Evolutionary conservation across 805 yeast species (phyloP), one percentile per base, ranked within the genome.

Genomic region (Candida methanosorbosa): DNA sequence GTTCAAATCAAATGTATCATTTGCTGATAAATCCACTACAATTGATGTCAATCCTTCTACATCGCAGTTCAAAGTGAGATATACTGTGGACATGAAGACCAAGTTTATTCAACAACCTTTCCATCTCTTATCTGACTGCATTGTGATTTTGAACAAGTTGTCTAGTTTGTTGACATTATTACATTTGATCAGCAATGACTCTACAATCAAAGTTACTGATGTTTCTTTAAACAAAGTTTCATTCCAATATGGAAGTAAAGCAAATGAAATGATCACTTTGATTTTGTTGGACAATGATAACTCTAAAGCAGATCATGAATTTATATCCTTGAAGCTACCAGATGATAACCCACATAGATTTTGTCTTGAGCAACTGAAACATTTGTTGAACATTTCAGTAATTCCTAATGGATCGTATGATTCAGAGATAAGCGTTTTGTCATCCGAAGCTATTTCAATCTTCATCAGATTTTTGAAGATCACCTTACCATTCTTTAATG

Each of bases 171-270:
- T 58, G 21, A 46, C 56, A 8, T 40, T 56, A n/a, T 25, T 58
- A 18, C 51, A 56, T 32, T 40, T 54, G 12, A 47, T 57, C 8
- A 48, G 50, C 18, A 46, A 43, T 24, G 60, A 57, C 33, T 36
- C 46, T 7, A 35, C 47, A 8, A 38, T 57, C 28, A 44, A 45
- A 18, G 50, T 56, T 22, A 44, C 43, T 9, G 43, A 51, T 19
- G 50, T 56, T 11, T 48, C 56, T 8, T 38, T 57, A 17, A 42
- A 52, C 19, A 37, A 44, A 19, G 44, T 58, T 9, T 38, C 53
- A 2, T 58, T 58, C 28, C 59, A 53, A 37, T 58, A 58, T 38
- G 63, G 63, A 1, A 18, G 35, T 1, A 40, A 36, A 4, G 14
- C 37, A 4, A 43, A 45, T 18, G 62, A 57, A 36, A 40, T 39